Conservation (phyloP, 2,329 filamentous ascomycete species). For the Aspergillus luchuensis region DNA sequence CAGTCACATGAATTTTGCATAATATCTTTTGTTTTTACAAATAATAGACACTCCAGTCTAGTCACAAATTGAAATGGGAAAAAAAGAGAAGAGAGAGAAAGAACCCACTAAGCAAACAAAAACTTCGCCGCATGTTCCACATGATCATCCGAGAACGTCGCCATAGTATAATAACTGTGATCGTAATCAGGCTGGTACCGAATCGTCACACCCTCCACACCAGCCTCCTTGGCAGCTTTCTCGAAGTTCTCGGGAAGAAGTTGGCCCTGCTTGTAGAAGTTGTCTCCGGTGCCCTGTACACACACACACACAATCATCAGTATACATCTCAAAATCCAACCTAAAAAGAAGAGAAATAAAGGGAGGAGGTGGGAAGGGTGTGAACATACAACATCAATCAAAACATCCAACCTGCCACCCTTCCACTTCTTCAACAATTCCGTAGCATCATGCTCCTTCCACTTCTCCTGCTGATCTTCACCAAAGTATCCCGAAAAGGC, state of each 20-base stretch:
- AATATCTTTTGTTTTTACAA: neutral
- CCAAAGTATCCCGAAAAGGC: slow-evolving; percentile 92
- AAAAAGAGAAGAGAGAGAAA: slow-evolving; percentile 10
- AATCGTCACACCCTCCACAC: slow-evolving; percentile 70
- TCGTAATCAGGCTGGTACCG: slow-evolving; percentile 91
- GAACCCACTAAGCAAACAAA: slow-evolving; percentile 61
- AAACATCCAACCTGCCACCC: slow-evolving; percentile 65
- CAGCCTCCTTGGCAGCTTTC: slow-evolving; percentile 73
- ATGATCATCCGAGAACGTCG: slow-evolving; percentile 86
- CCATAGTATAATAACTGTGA: slow-evolving; percentile 97
- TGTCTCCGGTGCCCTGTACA: slow-evolving; percentile 78
- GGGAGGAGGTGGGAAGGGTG: neutral
- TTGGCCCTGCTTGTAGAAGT: slow-evolving; percentile 94
- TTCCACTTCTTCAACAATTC: slow-evolving; percentile 80
- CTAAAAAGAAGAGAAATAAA: neutral
- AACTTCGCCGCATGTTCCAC: slow-evolving; percentile 89
- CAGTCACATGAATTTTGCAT: neutral
- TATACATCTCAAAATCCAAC: neutral
- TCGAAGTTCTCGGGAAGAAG: slow-evolving; percentile 91
- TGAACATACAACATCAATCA: slow-evolving; percentile 79
- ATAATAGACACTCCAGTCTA: slow-evolving; percentile 8
- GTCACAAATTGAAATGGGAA: slow-evolving; percentile 18
- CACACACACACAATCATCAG: neutral
- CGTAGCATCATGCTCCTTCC: slow-evolving; percentile 89
- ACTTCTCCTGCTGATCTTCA: slow-evolving; percentile 68